A percentile compares a stretch with the other conserved stretches of the same genome.
phyloP scores from a whole-genome alignment of 306 rosid genomes.

The Sechiopsis laciniata region DNA sequence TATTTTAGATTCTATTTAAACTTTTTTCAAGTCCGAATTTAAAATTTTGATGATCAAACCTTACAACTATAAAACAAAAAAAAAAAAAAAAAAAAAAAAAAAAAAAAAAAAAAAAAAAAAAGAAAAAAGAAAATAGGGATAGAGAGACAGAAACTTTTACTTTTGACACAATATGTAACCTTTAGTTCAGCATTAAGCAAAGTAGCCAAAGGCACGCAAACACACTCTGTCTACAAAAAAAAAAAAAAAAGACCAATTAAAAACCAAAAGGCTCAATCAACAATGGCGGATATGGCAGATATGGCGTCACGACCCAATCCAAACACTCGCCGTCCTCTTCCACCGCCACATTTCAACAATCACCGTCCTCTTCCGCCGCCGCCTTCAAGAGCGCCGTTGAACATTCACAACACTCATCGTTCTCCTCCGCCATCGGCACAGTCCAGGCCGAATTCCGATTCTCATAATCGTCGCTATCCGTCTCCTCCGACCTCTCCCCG shows the following conservation, averaged over 20 bases:
- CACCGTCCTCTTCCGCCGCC: slow-evolving; percentile 18
- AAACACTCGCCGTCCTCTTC: slow-evolving; percentile 10
- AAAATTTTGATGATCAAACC: not conserved
- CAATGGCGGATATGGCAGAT: not conserved
- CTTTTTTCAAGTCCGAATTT: not conserved
- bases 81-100: too few relatives aligned
- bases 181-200: not conserved
- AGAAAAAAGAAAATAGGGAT: not conserved
- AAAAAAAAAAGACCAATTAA: too few relatives aligned
- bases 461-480: slow-evolving; percentile 11
- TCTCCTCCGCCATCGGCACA: not conserved
- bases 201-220: slow-evolving; percentile 1
- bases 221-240: not conserved
- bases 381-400: not conserved
- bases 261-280: not conserved
- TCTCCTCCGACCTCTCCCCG: too few relatives aligned
- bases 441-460: not conserved
- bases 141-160: slow-evolving; percentile 2
- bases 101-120: not conserved
- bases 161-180: not conserved
- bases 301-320: not conserved
- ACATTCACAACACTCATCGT: not conserved
- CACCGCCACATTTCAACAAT: slow-evolving; percentile 4
- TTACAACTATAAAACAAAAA: too few relatives aligned
- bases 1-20: too few relatives aligned